These are phyloP conservation scores for Westerdykella aurantiaca DNA, from an alignment of 2,329 filamentous ascomycete species.

Conservation along the genomic window DNA sequence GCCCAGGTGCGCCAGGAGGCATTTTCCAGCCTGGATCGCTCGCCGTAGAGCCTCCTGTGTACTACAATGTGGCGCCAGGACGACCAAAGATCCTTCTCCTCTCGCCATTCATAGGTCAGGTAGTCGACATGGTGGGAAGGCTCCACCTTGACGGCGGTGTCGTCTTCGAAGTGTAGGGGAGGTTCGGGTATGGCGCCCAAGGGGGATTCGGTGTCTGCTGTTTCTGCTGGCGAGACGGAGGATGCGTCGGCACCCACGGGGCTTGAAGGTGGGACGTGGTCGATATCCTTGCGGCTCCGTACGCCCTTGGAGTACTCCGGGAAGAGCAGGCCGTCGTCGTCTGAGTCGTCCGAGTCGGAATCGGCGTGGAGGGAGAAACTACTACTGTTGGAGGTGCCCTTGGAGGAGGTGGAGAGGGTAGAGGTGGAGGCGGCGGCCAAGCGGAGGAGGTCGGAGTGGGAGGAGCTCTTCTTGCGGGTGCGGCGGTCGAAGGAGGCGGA, in stretches of 20 bases:
- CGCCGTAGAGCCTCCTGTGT: conserved; percentile 70
- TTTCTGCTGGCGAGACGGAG: conserved; percentile 50
- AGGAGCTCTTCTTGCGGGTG: conserved; percentile 28
- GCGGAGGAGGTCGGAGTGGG: conserved; percentile 33
- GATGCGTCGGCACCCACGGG: conserved; percentile 23
- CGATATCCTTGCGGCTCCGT: conserved; percentile 6
- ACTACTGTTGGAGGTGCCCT: conserved; percentile 58
- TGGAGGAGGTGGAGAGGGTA: conserved; percentile 46
- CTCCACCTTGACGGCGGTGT: conserved; percentile 66
- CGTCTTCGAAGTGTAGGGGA: conserved; percentile 58
- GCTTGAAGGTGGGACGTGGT: conserved; percentile 36
- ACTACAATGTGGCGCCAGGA: conserved; percentile 92
- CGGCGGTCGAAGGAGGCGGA: conserved; percentile 20
- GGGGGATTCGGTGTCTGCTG: conserved; percentile 38
- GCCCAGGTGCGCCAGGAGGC: conserved; percentile 97
- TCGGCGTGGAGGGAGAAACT: conserved; percentile 58
- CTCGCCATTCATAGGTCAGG: conserved; percentile 84
- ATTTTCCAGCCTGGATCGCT: conserved; percentile 81
- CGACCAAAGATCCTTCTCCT: conserved; percentile 87
- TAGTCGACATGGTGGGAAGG: conserved; percentile 93
- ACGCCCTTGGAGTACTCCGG: conserved; percentile 37
- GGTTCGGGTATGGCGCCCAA: conserved; percentile 54
- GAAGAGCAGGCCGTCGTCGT: conserved; percentile 38
- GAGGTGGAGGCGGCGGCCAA: conserved; percentile 24
- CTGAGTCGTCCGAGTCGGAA: conserved; percentile 49